These are phyloP conservation scores for Trypanosoma grayi DNA, from an alignment of 208 protist genomes.

Conservation along the genomic window DNA sequence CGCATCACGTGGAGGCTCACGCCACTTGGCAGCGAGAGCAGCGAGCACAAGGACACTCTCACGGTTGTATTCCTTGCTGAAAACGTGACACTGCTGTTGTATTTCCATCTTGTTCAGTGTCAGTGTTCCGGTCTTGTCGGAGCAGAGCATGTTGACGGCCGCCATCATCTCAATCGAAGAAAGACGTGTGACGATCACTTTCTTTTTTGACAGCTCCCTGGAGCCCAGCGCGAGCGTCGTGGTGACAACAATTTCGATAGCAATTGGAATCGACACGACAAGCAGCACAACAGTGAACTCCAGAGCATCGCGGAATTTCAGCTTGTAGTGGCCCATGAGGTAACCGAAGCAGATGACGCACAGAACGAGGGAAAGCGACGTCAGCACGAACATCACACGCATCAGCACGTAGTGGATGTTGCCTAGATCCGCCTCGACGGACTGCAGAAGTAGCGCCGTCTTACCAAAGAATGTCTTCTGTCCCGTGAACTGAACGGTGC, in stretches of 20 bases:
- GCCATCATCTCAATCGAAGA: slow-evolving; percentile 90
- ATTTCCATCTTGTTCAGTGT: slow-evolving; percentile 94
- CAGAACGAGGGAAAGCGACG: slow-evolving; percentile 54
- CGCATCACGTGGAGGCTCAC: slow-evolving; percentile 53
- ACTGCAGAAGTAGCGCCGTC: slow-evolving; percentile 87
- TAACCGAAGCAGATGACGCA: slow-evolving; percentile 81
- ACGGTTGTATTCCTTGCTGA: slow-evolving; percentile 60
- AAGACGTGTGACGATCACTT: slow-evolving; percentile 93
- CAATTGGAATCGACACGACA: slow-evolving; percentile 93
- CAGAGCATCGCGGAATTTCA: slow-evolving; percentile 56
- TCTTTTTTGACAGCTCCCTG: slow-evolving; percentile 87
- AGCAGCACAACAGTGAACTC: slow-evolving; percentile 86
- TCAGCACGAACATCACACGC: slow-evolving; percentile 66
- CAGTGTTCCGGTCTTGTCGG: slow-evolving; percentile 95
- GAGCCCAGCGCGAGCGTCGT: slow-evolving; percentile 91
- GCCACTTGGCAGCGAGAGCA: slow-evolving; percentile 84
- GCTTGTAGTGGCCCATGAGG: slow-evolving; percentile 67
- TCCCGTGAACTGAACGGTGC: slow-evolving; percentile 87
- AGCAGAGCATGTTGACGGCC: slow-evolving; percentile 72
- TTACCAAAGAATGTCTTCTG: slow-evolving; percentile 93
- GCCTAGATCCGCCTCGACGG: slow-evolving; percentile 75
- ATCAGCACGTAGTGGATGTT: slow-evolving; percentile 58
- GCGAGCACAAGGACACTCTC: slow-evolving; percentile 60
- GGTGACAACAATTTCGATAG: slow-evolving; percentile 82
- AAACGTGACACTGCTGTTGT: slow-evolving; percentile 70